These are phyloP conservation scores for Phyllosticta ampelicida DNA, from an alignment of 2,329 filamentous ascomycete genomes.

Conservation along the genomic window DNA sequence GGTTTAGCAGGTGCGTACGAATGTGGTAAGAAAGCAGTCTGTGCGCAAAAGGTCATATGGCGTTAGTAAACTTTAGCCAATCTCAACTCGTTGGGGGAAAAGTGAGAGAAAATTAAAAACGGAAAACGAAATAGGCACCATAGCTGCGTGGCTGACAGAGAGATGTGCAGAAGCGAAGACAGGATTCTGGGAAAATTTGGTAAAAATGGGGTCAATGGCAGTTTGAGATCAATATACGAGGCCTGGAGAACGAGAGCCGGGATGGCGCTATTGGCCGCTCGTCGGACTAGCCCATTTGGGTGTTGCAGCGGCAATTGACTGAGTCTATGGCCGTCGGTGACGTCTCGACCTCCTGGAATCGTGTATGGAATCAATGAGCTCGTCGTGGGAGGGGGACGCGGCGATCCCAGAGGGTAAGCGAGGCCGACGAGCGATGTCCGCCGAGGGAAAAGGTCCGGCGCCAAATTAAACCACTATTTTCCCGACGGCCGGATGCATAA, in stretches of 20 bases:
- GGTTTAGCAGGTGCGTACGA: constrained; percentile 31
- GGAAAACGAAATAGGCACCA: neutral
- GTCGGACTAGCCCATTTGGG: neutral
- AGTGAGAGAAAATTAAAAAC: too few relatives aligned
- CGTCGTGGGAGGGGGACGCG: neutral
- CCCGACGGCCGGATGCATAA: neutral
- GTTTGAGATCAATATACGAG: neutral
- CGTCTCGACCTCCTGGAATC: neutral
- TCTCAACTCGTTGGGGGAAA: neutral
- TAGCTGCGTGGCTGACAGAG: neutral
- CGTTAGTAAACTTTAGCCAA: constrained; percentile 8
- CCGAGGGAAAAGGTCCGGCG: neutral
- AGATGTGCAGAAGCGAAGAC: neutral
- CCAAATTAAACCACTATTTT: neutral
- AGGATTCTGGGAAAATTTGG: neutral
- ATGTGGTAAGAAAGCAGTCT: constrained; percentile 38
- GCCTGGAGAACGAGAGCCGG: neutral
- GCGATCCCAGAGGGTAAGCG: neutral
- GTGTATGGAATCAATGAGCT: neutral
- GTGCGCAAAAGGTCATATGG: constrained; percentile 13
- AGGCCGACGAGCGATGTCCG: neutral
- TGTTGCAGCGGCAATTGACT: neutral
- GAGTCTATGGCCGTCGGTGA: neutral
- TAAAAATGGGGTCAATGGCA: neutral
- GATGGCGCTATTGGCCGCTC: neutral